Evolutionary conservation across 1,284 basidiomycete genomes (phyloP), one percentile per base, ranked within the genome.

Genomic region (Porogramme epimiltina): DNA sequence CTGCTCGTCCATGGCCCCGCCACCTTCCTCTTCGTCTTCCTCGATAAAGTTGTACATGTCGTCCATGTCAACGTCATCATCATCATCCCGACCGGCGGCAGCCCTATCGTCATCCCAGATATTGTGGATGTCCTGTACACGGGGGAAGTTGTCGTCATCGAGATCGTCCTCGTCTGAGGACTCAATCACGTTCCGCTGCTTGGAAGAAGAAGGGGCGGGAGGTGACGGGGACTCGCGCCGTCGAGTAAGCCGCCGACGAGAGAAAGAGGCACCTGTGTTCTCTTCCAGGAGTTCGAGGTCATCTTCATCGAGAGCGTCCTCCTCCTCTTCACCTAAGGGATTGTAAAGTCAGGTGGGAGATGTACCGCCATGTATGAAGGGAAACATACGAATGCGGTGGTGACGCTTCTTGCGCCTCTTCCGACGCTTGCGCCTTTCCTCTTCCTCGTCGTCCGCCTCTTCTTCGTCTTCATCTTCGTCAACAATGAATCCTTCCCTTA

Each of bases 251-350:
- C 79, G 82, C 61, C 65, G 63, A 36, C 69, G 67, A 43, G 76
- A 81, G 71, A 84, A 85, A 3, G 81, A 78, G 19, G 82, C 80
- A 9, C 96, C 95, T 3, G 93, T 94, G 63, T 98, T 99, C 77
- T 99, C 97, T 65, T 93, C 92, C 20, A 99, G 70, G 9, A 99
- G 80, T 47, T 96, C 95, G 48, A 99, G 73, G 66, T 99, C 97
- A 65, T 99, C 97, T 49, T 98, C 96, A 60, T 97, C 95, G 40
- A 98, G 75, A n/a, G 78, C 91, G 53, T 87, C 85, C 24, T 88
- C 84, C 52, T 84, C 83, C 51, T 84, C 81, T 45, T 79, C 79
- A 55, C 77, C 79, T 44, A 61, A 64, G 15, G 16, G 24, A n/a
- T n/a, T n/a, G 18, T 15, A 39, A 23, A 22, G 42, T 31, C 6